Evolutionary conservation across 495 filamentous ascomycete species (phyloP).

Genomic region (Penicillium egyptiacum): DNA sequence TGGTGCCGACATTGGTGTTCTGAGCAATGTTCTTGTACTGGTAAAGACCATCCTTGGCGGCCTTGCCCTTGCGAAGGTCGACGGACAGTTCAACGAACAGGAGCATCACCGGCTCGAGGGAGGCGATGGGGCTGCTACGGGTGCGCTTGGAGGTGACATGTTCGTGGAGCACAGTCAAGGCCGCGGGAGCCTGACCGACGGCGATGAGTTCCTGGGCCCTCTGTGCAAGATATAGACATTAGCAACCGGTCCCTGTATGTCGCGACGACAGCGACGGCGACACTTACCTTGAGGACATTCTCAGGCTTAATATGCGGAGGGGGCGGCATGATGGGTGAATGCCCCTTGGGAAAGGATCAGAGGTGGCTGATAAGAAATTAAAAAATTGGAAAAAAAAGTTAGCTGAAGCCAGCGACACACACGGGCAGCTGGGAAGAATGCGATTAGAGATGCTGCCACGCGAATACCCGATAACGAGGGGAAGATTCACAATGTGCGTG

Average conservation of each 20-base stretch:
- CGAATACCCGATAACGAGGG: constrained; percentile 39
- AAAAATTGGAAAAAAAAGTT: constrained; percentile 5
- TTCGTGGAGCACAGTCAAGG: constrained; percentile 93
- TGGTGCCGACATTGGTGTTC: constrained; percentile 97
- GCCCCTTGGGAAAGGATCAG: constrained; percentile 27
- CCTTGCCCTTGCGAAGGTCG: constrained; percentile 93
- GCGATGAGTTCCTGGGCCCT: constrained; percentile 97
- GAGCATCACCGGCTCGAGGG: constrained; percentile 97
- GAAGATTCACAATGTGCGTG: constrained; percentile 43
- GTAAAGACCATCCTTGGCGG: constrained; percentile 97
- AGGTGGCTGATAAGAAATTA: constrained; percentile 6
- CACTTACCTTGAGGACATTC: constrained; percentile 87
- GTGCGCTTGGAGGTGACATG: constrained; percentile 98
- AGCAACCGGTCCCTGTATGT: constrained; percentile 12
- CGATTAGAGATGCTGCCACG: constrained; percentile 43
- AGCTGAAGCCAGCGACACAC: constrained; percentile 18
- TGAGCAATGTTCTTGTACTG: constrained; percentile 99
- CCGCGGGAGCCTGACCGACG: constrained; percentile 88
- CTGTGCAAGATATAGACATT: constrained; percentile 38
- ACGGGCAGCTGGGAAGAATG: constrained; percentile 30
- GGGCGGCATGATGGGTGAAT: constrained; percentile 77
- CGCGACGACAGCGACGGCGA: constrained; percentile 12
- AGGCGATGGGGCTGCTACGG: constrained; percentile 94
- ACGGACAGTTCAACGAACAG: constrained; percentile 95
- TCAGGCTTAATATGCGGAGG: constrained; percentile 95